Evolutionary conservation across 139 green algal species (phyloP).

Genomic region (Astrephomene gubernaculifera): DNA sequence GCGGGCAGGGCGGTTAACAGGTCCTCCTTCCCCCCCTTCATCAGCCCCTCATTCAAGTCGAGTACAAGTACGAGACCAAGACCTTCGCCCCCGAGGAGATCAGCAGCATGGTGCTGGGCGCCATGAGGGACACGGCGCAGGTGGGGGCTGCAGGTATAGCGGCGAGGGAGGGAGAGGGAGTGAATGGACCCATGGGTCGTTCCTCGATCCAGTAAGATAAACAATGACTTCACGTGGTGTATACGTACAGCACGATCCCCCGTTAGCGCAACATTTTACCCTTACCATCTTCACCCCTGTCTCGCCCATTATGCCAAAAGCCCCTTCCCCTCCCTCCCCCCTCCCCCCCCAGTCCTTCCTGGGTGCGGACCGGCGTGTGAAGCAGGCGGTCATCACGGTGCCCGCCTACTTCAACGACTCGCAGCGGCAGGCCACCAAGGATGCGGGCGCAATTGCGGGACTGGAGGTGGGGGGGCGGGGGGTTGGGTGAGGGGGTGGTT

Average conservation of each 20-base stretch:
- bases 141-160: conserved; percentile 11
- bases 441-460: conserved; percentile 87
- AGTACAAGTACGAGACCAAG: conserved; percentile 64
- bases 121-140: conserved; percentile 94
- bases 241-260: too few relatives aligned
- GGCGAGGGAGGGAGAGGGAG: background rate
- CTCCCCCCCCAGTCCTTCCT: conserved; percentile 53
- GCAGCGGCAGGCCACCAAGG: conserved; percentile 96
- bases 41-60: conserved; percentile 95
- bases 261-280: too few relatives aligned
- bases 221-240: too few relatives aligned
- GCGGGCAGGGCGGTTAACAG: background rate
- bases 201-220: too few relatives aligned
- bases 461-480: conserved; percentile 68
- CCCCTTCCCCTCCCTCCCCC: background rate
- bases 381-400: conserved; percentile 93
- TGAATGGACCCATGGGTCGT: too few relatives aligned
- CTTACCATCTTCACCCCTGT: too few relatives aligned
- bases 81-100: conserved; percentile 96
- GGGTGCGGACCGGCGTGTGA: conserved; percentile 79
- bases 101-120: conserved; percentile 95
- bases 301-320: too few relatives aligned
- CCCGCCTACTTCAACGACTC: conserved; percentile 99
- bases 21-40: background rate
- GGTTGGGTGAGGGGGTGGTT: too few relatives aligned